Base-by-base conservation (phyloP, 1,284 basidiomycete species). In the Cutaneotrichosporon daszewskae region DNA sequence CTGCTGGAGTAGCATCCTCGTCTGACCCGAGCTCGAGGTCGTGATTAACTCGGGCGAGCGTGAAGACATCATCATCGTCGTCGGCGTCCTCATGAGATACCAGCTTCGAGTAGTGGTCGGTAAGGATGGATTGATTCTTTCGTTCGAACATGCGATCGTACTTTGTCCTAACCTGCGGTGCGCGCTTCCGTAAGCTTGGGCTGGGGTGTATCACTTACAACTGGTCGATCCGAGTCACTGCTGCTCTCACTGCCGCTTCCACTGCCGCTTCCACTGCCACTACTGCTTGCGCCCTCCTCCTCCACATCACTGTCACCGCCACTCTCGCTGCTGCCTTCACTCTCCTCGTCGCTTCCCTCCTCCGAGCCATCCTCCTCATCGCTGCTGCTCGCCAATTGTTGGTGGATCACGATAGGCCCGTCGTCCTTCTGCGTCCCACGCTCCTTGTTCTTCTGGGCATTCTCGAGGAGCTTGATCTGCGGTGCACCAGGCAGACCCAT, bases 91-190 rank as follows among this genome's bases (percentile, higher is more conserved):
- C 65, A 45, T 84, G 83, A 47, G 88, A 85, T 43, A 97, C 76
- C 38, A 98, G 82, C 60, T 89, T 90, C 45, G 76, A 78, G 72
- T 96, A 97, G 68, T 96, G 92, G 52, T 84, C 80, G 0, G 90
- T 91, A 16, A 97, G 79, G 40, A 97, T 85, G 54, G 83, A 85
- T 69, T 96, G 92, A 68, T 97, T 97, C 71, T 88, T 92, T 47
- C 94, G 82, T 62, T 87, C 86, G 64, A 98, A 98, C 89, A 98
- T 96, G 40, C 90, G 82, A 69, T 98, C 95, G 68, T 97, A 96
- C 73, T 95, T 97, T 5, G 95, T 97, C 44, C 87, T 79, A 0
- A 91, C 84, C 18, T 55, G 45, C 13, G 53, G 47, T n/a, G 56
- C 53, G 16, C 32, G 37, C 26, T 24, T 31, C 2, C 6, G 36